phyloP scores from a whole-genome alignment of 2,329 filamentous ascomycete species.

The Xylaria sp. region DNA sequence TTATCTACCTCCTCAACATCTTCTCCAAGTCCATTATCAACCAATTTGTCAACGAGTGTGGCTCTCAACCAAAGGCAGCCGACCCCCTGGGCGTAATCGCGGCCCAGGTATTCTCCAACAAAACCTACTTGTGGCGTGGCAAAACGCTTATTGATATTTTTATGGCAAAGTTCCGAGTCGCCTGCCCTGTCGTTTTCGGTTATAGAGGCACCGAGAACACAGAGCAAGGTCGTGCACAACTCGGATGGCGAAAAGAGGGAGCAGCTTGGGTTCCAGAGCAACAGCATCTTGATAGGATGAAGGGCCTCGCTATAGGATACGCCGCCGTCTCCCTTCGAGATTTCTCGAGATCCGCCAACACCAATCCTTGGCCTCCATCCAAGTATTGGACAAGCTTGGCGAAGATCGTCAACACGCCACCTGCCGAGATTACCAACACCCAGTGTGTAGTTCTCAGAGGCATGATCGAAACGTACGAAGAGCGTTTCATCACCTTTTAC shows the following conservation, averaged over 20 bases:
- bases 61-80: constrained; percentile 58
- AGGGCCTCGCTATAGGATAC: constrained; percentile 76
- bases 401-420: constrained; percentile 68
- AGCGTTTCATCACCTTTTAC: constrained; percentile 74
- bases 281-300: constrained; percentile 76
- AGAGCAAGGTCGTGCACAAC: constrained; percentile 55
- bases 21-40: constrained; percentile 68
- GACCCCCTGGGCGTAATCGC: constrained; percentile 75
- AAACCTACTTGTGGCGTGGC: constrained; percentile 62
- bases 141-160: constrained; percentile 73
- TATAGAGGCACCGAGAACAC: constrained; percentile 71
- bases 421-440: constrained; percentile 62
- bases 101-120: constrained; percentile 67
- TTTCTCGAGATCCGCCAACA: constrained; percentile 63
- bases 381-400: constrained; percentile 81
- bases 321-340: constrained; percentile 78
- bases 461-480: constrained; percentile 67
- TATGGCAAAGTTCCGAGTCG: constrained; percentile 75
- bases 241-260: constrained; percentile 67
- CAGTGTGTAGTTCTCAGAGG: constrained; percentile 65
- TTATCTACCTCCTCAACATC: constrained; percentile 71
- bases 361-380: constrained; percentile 69
- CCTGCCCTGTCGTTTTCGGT: constrained; percentile 82
- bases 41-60: constrained; percentile 64
- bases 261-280: constrained; percentile 61